Conservation (phyloP, 345 rosid genomes). For the Ricinus communis region DNA sequence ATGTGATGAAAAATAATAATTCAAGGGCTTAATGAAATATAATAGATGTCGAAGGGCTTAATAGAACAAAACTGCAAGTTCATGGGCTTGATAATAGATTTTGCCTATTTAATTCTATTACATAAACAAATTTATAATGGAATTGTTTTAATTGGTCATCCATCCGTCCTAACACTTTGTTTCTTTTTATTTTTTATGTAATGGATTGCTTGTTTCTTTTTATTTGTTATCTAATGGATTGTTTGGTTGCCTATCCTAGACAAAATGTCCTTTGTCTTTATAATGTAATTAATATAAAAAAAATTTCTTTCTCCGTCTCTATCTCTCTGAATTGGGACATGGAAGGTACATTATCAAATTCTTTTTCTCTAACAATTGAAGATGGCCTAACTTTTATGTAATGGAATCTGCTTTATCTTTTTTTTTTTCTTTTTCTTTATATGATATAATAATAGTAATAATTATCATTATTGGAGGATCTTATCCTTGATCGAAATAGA, state of each 20-base stretch:
- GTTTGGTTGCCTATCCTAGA: slow-evolving; percentile 20
- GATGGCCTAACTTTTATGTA: slow-evolving; percentile 8
- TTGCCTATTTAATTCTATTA: too few species aligned
- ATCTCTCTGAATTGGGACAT: background rate
- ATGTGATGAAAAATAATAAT: too few species aligned
- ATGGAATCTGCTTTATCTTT: slow-evolving; percentile 31
- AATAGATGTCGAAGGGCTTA: too few species aligned
- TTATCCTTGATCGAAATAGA: background rate
- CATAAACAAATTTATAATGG: background rate
- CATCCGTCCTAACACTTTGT: slow-evolving; percentile 6
- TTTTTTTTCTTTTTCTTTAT: too few species aligned
- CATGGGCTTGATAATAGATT: too few species aligned
- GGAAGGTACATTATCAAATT: background rate
- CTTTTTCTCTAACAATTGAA: background rate
- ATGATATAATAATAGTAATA: too few species aligned
- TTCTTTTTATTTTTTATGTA: background rate
- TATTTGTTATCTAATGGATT: background rate
- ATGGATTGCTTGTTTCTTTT: slow-evolving; percentile 9
- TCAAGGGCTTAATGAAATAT: too few species aligned
- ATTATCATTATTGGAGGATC: slow-evolving; percentile 13
- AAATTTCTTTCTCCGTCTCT: background rate
- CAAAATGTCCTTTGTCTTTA: slow-evolving; percentile 4
- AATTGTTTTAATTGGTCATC: slow-evolving; percentile 17
- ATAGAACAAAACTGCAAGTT: too few species aligned
- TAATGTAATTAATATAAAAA: background rate